These are phyloP conservation scores for Danielia reshetovae DNA, from an alignment of 805 yeast genomes.

Conservation along the genomic window DNA sequence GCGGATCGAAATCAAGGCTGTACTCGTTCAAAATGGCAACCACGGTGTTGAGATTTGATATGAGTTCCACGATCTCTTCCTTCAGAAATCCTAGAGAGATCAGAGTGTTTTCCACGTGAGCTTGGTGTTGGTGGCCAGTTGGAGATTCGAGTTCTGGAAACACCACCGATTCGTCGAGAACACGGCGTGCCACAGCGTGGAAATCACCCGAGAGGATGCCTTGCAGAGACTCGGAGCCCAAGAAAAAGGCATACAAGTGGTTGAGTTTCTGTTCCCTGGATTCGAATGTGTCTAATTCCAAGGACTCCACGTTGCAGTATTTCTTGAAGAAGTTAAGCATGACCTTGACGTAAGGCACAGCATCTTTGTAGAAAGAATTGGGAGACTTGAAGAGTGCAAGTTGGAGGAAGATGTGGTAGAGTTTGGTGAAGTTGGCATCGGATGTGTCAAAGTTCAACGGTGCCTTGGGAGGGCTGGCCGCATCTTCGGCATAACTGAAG, in stretches of 20 bases:
- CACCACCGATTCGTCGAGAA: slow-evolving; percentile 11
- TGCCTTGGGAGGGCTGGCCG: not conserved
- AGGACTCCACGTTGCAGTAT: slow-evolving; percentile 13
- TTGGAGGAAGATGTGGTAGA: slow-evolving; percentile 22
- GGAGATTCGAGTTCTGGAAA: slow-evolving; percentile 23
- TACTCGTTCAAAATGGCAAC: slow-evolving; percentile 27
- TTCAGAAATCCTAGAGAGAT: not conserved
- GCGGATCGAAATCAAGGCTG: slow-evolving; percentile 18
- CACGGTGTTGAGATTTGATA: slow-evolving; percentile 11
- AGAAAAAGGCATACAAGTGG: slow-evolving; percentile 16
- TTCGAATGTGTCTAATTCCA: slow-evolving; percentile 18
- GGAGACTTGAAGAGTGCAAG: slow-evolving; percentile 16
- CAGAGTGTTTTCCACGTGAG: not conserved
- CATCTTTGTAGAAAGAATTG: slow-evolving; percentile 8
- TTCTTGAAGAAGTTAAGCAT: slow-evolving; percentile 22
- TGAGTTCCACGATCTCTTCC: slow-evolving; percentile 5
- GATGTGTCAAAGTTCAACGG: slow-evolving; percentile 15
- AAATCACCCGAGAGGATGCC: slow-evolving; percentile 17
- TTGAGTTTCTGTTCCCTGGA: slow-evolving; percentile 17
- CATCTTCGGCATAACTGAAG: slow-evolving; percentile 16
- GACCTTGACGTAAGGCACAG: slow-evolving; percentile 15
- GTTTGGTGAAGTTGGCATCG: slow-evolving; percentile 16
- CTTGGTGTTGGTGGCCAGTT: too few relatives aligned
- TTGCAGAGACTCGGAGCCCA: slow-evolving; percentile 8
- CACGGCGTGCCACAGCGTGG: slow-evolving; percentile 5